These are phyloP conservation scores for Rasamsonia emersonii DNA, from an alignment of 2,329 filamentous ascomycete genomes.

Conservation along the genomic window DNA sequence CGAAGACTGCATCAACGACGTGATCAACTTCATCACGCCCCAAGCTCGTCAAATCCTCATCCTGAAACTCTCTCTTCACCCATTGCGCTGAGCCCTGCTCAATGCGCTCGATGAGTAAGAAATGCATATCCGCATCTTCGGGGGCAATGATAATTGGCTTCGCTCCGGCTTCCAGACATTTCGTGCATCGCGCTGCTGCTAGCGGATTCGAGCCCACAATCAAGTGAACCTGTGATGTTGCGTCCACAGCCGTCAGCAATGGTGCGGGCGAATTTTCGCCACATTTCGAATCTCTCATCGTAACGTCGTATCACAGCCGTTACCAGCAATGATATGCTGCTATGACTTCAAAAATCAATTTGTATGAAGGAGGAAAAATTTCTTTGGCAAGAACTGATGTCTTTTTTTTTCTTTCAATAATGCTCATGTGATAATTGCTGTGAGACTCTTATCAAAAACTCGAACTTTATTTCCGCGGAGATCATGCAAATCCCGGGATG, in stretches of 20 bases:
- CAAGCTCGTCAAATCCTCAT: conserved; percentile 62
- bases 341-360: no score
- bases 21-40: conserved; percentile 70
- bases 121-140: conserved; percentile 51
- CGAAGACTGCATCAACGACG: conserved; percentile 87
- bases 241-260: conserved; percentile 33
- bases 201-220: conserved; percentile 80
- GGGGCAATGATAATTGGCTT: conserved; percentile 70
- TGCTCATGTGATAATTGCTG: no score
- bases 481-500: no score
- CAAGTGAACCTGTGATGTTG: conserved; percentile 55
- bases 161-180: conserved; percentile 75
- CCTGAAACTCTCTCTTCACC: conserved; percentile 50
- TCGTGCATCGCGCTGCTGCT: conserved; percentile 72
- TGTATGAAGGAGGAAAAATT: no score
- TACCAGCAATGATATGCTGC: neutral
- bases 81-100: conserved; percentile 34
- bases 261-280: conserved; percentile 16
- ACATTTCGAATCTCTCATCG: conserved; percentile 24
- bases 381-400: no score
- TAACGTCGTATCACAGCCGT: conserved; percentile 6
- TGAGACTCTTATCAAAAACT: no score
- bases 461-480: no score
- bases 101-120: conserved; percentile 42
- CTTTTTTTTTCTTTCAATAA: no score